These are phyloP conservation scores for Xylaria multiplex DNA, from an alignment of 2,329 filamentous ascomycete genomes.

Conservation along the genomic window DNA sequence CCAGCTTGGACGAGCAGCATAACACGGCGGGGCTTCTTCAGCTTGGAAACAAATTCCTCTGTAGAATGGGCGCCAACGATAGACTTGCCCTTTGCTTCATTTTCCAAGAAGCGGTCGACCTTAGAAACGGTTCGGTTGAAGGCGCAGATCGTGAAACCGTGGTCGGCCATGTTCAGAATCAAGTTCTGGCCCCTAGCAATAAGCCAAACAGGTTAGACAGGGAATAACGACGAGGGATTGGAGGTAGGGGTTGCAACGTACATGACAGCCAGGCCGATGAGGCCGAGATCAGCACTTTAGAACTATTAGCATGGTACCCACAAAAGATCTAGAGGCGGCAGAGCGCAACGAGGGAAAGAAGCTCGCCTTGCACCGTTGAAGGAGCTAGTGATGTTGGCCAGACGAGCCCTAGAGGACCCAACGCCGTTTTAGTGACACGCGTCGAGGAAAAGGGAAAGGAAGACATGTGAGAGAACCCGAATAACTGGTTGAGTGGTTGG, in stretches of 20 bases:
- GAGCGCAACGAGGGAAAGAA: slow-evolving; percentile 41
- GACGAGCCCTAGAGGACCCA: slow-evolving; percentile 70
- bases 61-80: slow-evolving; percentile 92
- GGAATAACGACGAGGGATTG: not conserved
- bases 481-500: slow-evolving; percentile 39
- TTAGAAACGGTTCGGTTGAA: slow-evolving; percentile 99
- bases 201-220: slow-evolving; percentile 36
- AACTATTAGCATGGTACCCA: slow-evolving; percentile 65
- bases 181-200: slow-evolving; percentile 77
- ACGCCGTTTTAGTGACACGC: slow-evolving; percentile 47
- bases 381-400: slow-evolving; percentile 71
- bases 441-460: slow-evolving; percentile 47
- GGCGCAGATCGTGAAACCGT: slow-evolving; percentile 95
- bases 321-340: slow-evolving; percentile 39
- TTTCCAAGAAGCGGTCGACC: slow-evolving; percentile 92
- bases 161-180: slow-evolving; percentile 88
- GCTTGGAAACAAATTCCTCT: slow-evolving; percentile 94
- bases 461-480: slow-evolving; percentile 37
- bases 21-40: slow-evolving; percentile 95
- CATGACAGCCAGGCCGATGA: slow-evolving; percentile 94
- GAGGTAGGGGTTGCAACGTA: slow-evolving; percentile 54
- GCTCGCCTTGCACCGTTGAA: slow-evolving; percentile 69
- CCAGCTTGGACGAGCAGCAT: slow-evolving; percentile 99
- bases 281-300: slow-evolving; percentile 84
- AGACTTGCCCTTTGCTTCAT: slow-evolving; percentile 95